These are phyloP conservation scores for Mucor velutinosus DNA, from an alignment of 371 early-diverging fungal genomes.

Conservation along the genomic window DNA sequence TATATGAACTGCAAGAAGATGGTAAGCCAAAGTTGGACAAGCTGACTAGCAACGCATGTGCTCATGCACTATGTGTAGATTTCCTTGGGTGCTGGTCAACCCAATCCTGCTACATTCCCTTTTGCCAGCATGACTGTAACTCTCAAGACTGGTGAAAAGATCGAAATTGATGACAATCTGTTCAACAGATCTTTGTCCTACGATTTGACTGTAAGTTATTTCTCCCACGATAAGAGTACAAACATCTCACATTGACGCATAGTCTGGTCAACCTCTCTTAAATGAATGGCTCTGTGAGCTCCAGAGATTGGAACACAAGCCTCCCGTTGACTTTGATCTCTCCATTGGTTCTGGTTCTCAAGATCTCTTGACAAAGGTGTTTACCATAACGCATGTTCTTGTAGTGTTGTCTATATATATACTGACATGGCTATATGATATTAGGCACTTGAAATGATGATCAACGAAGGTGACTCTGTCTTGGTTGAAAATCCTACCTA, in stretches of 20 bases:
- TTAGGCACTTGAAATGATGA: constrained; percentile 73
- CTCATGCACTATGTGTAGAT: constrained; percentile 36
- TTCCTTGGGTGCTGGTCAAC: constrained; percentile 74
- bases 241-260: neutral
- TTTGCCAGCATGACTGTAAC: constrained; percentile 63
- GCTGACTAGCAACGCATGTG: neutral
- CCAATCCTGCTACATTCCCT: constrained; percentile 77
- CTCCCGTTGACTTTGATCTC: constrained; percentile 62
- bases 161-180: constrained; percentile 48
- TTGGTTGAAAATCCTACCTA: constrained; percentile 80
- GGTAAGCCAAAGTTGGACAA: constrained; percentile 21
- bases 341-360: constrained; percentile 78
- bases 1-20: constrained; percentile 39
- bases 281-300: constrained; percentile 67
- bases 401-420: neutral
- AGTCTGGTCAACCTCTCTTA: constrained; percentile 68
- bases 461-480: constrained; percentile 62
- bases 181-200: constrained; percentile 57
- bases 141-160: constrained; percentile 62
- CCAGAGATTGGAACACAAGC: constrained; percentile 63
- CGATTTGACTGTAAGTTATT: constrained; percentile 55
- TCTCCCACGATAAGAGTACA: constrained; percentile 3
- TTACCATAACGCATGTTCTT: neutral
- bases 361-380: constrained; percentile 71
- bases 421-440: neutral